These are phyloP conservation scores for Tulasnella sp. DNA, from an alignment of 768 basidiomycete species.

Conservation along the genomic window DNA sequence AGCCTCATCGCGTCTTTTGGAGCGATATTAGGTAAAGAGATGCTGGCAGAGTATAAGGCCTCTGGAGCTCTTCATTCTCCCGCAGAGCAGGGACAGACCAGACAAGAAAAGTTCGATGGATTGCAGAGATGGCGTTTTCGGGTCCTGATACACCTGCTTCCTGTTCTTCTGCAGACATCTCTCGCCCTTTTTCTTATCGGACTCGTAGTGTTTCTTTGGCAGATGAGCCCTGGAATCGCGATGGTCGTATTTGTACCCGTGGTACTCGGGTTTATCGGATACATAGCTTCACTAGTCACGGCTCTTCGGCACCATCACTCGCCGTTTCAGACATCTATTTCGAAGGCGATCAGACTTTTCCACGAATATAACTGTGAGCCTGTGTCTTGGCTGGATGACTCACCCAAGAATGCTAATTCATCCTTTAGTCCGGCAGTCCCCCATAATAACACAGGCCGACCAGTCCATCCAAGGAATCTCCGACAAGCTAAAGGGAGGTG, in stretches of 20 bases:
- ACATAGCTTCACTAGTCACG: too few relatives aligned
- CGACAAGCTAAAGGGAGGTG: too few relatives aligned
- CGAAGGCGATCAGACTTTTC: too few relatives aligned
- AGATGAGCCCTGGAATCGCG: not conserved
- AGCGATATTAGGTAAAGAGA: slow-evolving; percentile 8
- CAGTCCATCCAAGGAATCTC: too few relatives aligned
- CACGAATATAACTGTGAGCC: too few relatives aligned
- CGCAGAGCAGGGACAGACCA: not conserved
- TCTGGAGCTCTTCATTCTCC: not conserved
- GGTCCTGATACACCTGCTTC: not conserved
- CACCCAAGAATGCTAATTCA: too few relatives aligned
- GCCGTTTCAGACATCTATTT: too few relatives aligned
- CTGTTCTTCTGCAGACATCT: not conserved
- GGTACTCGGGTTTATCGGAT: not conserved
- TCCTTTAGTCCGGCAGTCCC: too few relatives aligned
- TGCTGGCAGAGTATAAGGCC: not conserved
- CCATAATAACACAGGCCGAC: too few relatives aligned
- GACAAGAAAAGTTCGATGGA: not conserved
- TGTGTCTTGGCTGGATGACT: too few relatives aligned
- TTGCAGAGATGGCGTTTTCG: not conserved
- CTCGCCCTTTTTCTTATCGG: slow-evolving; percentile 2
- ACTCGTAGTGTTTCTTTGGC: not conserved
- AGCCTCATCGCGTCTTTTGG: slow-evolving; percentile 1
- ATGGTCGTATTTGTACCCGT: not conserved
- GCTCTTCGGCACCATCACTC: too few relatives aligned